A percentile compares a stretch with the other conserved stretches of the same genome.
Conservation (phyloP, 495 filamentous ascomycete genomes). For the Neurospora pannonica region DNA sequence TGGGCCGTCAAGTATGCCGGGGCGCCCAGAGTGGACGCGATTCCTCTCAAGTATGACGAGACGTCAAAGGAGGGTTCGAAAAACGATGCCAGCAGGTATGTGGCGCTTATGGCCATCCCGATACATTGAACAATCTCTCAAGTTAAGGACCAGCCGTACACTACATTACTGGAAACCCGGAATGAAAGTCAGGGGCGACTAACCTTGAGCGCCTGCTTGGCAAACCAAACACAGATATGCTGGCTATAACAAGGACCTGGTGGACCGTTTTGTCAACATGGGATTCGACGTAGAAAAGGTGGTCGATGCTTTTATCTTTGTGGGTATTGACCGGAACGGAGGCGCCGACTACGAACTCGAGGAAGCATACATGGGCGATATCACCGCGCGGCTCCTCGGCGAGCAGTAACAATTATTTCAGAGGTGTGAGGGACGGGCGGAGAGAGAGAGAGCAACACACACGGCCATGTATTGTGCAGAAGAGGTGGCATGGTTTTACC, state of each 20-base stretch:
- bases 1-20: constrained; percentile 83
- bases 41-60: constrained; percentile 9
- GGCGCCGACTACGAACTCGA: constrained; percentile 77
- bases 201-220: not conserved
- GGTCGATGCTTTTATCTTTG: constrained; percentile 72
- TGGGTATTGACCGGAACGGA: constrained; percentile 67
- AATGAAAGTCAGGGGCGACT: not conserved
- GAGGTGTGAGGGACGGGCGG: not conserved
- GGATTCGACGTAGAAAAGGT: constrained; percentile 87
- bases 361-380: constrained; percentile 80
- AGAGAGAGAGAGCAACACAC: not conserved
- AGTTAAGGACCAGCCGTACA: not conserved
- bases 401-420: constrained; percentile 43
- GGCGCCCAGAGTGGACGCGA: constrained; percentile 47
- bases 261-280: constrained; percentile 88
- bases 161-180: not conserved
- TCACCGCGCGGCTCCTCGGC: constrained; percentile 74
- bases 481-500: not conserved
- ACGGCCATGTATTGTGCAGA: not conserved
- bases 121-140: not conserved
- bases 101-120: not conserved
- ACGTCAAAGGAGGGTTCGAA: constrained; percentile 6
- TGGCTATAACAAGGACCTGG: constrained; percentile 77
- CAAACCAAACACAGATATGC: constrained; percentile 51
- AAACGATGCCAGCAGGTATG: constrained; percentile 32